Base-by-base conservation (phyloP, 192 early-diverging fungal species). In the Linnemannia zychae region DNA sequence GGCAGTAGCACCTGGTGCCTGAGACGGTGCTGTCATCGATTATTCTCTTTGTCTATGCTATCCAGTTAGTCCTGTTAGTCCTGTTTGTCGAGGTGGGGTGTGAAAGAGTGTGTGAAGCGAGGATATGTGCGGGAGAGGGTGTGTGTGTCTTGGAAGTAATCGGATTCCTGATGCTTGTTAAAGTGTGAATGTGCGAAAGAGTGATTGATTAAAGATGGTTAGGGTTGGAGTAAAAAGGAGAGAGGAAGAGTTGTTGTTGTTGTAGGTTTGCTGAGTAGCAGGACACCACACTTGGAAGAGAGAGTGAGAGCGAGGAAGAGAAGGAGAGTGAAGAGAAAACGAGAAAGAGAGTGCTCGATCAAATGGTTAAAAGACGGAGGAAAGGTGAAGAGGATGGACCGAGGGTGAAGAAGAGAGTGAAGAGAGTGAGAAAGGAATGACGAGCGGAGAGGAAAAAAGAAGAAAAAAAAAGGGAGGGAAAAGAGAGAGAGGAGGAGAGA, bases 21-120 rank as follows among this genome's bases (percentile, higher is more conserved):
- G 82, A 78, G 82, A 63, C 67, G 74, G 82, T 33, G 72, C 82
- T 28, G 82, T 75, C 82, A 84, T 82, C 40, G 33, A 46, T 69
- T 48, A 70, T 22, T 71, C 69, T 37, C 44, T 60, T 60, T 60
- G 4, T 60, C 22, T 53, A 20, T 53, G 15, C 65, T 67, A 33
- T 67, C n/a, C 20, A 17, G 65, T 28, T 17, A 1, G n/a, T 67
- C 1, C 65, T 13, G 31, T 17, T 67, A 28, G 24, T 31, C 11
- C 47, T 50, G 48, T 48, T 3, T 4, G 47, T 49, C 37, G 18
- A 22, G 31, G 15, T 15, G 22, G 17, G 66, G 7, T 67, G 34
- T 36, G 31, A 67, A 37, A 17, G 66, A 5, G 31, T 67, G 16
- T 6, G 3, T 3, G 36, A 15, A 37, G 17, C n/a, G 15, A 22